A percentile compares a stretch with the other conserved stretches of the same genome.
Conservation (phyloP, 1,284 basidiomycete species). For the Fomitopsis palustris region DNA sequence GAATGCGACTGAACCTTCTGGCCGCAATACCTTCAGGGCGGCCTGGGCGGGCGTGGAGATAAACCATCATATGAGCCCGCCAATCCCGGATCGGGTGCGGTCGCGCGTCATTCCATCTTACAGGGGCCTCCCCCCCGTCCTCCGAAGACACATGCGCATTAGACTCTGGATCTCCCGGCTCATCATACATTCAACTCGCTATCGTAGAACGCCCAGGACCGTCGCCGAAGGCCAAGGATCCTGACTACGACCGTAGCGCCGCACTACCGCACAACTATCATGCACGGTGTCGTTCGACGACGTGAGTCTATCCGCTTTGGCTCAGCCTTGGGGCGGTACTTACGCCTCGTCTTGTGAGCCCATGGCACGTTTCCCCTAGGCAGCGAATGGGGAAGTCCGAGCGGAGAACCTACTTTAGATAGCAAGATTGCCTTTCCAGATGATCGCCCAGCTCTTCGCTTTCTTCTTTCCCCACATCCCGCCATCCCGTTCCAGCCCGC, state of each 20-base stretch:
- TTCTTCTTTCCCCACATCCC: neutral
- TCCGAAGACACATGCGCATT: neutral
- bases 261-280: neutral
- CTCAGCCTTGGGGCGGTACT: neutral
- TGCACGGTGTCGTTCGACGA: neutral
- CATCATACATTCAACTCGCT: neutral
- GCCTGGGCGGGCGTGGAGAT: neutral
- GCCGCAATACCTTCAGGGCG: neutral
- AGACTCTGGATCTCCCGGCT: neutral
- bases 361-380: neutral
- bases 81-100: neutral
- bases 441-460: slow-evolving; percentile 1
- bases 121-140: neutral
- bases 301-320: neutral
- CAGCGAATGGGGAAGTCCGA: neutral
- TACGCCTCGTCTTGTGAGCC: neutral
- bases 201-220: neutral
- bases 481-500: neutral
- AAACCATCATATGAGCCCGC: neutral
- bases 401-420: neutral
- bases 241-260: neutral
- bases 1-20: neutral
- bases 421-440: slow-evolving; percentile 2
- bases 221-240: neutral
- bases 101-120: neutral